Conservation (phyloP, 495 filamentous ascomycete genomes). For the Podospora pseudocomata region DNA sequence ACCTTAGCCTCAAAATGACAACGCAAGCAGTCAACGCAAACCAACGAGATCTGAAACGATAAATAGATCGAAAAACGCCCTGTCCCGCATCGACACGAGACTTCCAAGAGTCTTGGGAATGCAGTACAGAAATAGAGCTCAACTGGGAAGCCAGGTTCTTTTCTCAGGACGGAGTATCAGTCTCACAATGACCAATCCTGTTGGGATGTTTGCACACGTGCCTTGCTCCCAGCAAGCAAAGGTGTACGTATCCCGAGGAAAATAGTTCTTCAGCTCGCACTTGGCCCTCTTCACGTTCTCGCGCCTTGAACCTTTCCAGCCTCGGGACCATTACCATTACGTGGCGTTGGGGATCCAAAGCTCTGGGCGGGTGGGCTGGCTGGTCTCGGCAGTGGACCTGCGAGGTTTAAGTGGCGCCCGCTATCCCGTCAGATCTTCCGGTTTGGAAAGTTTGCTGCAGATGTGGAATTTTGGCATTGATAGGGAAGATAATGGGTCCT, state of each 20-base stretch:
- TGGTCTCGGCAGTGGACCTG: background rate
- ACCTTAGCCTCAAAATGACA: background rate
- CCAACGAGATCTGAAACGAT: background rate
- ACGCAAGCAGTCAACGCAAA: background rate
- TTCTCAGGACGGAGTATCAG: background rate
- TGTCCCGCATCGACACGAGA: background rate
- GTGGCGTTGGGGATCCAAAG: background rate
- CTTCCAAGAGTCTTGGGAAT: background rate
- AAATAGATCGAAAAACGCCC: background rate
- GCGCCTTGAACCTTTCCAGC: background rate
- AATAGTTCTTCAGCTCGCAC: background rate
- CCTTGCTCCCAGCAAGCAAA: background rate
- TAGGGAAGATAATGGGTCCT: background rate
- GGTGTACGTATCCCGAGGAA: background rate
- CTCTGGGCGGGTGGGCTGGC: background rate
- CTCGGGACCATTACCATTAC: background rate
- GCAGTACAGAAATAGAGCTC: background rate
- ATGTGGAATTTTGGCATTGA: background rate
- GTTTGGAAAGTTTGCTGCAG: background rate
- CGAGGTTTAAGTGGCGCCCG: background rate
- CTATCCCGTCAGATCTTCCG: background rate
- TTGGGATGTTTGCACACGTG: background rate
- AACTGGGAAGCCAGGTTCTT: background rate
- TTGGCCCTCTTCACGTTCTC: background rate
- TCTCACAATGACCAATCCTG: background rate